These are phyloP conservation scores for Tetradesmus lagerheimii DNA, from an alignment of 139 green algal species.

Conservation along the genomic window DNA sequence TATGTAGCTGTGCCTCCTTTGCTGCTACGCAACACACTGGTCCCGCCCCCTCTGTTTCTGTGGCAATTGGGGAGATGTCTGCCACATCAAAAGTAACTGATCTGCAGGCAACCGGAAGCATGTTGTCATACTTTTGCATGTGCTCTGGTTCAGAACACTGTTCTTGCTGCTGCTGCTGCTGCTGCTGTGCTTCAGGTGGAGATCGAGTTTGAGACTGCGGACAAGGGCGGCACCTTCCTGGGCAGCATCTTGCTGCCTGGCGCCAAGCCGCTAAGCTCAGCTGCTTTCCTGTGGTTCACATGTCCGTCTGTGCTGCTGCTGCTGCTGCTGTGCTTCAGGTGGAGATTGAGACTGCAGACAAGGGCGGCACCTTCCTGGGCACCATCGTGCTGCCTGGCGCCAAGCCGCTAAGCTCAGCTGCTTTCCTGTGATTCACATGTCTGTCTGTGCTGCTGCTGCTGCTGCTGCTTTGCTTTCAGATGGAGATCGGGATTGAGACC, in stretches of 20 bases:
- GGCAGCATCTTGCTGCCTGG: constrained; percentile 68
- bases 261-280: constrained; percentile 63
- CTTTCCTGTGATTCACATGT: too few relatives aligned
- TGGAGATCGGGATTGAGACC: constrained; percentile 79
- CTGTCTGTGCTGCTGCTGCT: too few relatives aligned
- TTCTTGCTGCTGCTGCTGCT: constrained; percentile 4
- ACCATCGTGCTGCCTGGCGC: constrained; percentile 55
- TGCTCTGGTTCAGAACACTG: too few relatives aligned
- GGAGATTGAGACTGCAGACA: constrained; percentile 86
- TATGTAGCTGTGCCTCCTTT: constrained; percentile 62
- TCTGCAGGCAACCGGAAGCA: too few relatives aligned
- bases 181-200: constrained; percentile 66
- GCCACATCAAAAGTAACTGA: too few relatives aligned
- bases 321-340: constrained; percentile 67
- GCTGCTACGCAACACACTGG: background rate
- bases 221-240: constrained; percentile 96
- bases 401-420: constrained; percentile 67
- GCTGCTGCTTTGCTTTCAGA: too few relatives aligned
- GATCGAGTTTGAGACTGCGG: constrained; percentile 81
- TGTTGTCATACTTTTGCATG: too few relatives aligned
- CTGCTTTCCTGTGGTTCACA: too few relatives aligned
- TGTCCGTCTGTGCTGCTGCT: too few relatives aligned
- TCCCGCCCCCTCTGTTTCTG: too few relatives aligned
- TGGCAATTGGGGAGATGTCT: too few relatives aligned
- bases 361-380: constrained; percentile 96